Evolutionary conservation across 2,329 filamentous ascomycete genomes (phyloP).

Genomic region (Xylaria digitata): DNA sequence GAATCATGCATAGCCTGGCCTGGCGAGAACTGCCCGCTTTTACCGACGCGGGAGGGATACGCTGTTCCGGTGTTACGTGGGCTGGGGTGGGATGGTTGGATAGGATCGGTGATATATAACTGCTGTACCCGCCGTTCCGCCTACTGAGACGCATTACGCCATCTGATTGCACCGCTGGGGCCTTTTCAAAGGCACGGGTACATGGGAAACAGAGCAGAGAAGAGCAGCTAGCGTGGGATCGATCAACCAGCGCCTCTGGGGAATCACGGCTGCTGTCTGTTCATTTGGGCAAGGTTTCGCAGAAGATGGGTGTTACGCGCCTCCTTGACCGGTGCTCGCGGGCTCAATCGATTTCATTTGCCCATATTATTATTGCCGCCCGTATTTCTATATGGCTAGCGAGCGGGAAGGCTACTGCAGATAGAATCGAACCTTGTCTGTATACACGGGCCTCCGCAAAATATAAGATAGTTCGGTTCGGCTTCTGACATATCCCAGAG

Average conservation of each 20-base stretch:
- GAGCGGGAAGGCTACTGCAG: background rate
- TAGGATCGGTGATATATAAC: background rate
- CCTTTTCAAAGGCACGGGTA: background rate
- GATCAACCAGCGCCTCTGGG: background rate
- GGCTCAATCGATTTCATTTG: background rate
- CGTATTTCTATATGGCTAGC: background rate
- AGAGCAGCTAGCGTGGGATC: background rate
- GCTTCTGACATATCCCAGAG: background rate
- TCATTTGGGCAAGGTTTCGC: background rate
- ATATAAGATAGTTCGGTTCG: background rate
- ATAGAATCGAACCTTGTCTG: background rate
- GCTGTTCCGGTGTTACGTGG: background rate
- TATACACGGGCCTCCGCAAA: background rate
- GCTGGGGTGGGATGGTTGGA: background rate
- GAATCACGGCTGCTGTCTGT: background rate
- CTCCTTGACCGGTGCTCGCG: background rate
- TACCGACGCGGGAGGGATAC: background rate
- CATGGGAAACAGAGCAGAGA: background rate
- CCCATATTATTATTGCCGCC: background rate
- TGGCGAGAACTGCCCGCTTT: background rate
- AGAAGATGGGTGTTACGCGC: background rate
- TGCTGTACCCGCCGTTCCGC: background rate
- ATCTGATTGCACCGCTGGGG: background rate
- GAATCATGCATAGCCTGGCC: background rate
- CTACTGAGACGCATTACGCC: background rate